These are phyloP conservation scores for Staphylotrichum longicolle DNA, from an alignment of 495 filamentous ascomycete genomes.

Conservation along the genomic window DNA sequence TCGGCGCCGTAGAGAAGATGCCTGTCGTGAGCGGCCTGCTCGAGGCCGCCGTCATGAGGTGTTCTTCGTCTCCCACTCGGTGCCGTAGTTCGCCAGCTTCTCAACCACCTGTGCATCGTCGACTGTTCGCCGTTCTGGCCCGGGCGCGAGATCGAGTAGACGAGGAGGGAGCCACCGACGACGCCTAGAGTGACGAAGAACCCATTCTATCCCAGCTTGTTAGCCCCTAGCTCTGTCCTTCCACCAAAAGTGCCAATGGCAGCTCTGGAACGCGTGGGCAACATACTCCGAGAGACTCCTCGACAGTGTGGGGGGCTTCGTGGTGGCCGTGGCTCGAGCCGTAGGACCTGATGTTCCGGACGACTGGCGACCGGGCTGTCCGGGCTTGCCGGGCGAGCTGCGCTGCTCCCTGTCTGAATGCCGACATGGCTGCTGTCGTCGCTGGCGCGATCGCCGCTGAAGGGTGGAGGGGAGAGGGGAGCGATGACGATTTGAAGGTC, in stretches of 20 bases:
- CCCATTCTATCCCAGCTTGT: conserved; percentile 29
- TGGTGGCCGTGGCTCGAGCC: conserved; percentile 42
- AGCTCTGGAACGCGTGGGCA: not conserved
- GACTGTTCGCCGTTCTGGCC: conserved; percentile 45
- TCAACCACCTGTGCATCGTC: conserved; percentile 32
- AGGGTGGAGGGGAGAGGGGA: conserved; percentile 12
- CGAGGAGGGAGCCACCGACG: conserved; percentile 34
- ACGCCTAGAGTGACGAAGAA: conserved; percentile 42
- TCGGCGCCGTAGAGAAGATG: conserved; percentile 39
- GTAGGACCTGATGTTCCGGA: conserved; percentile 42
- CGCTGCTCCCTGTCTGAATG: conserved; percentile 44
- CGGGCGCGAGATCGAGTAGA: conserved; percentile 44
- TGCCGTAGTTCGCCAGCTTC: conserved; percentile 37
- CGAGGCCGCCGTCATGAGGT: conserved; percentile 40
- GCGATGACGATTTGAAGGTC: conserved; percentile 16
- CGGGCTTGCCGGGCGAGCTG: conserved; percentile 39
- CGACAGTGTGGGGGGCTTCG: conserved; percentile 38
- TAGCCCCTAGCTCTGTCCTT: conserved; percentile 14
- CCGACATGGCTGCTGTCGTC: conserved; percentile 41
- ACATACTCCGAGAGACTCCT: conserved; percentile 48
- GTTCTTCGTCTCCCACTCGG: conserved; percentile 44
- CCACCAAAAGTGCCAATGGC: not conserved
- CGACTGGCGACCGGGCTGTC: conserved; percentile 31
- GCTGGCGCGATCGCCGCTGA: conserved; percentile 15
- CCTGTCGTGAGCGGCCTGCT: conserved; percentile 52